Evolutionary conservation across 352 stramenopile genomes (phyloP), one percentile per base, ranked within the genome.

Genomic region (Pythium dissimile): DNA sequence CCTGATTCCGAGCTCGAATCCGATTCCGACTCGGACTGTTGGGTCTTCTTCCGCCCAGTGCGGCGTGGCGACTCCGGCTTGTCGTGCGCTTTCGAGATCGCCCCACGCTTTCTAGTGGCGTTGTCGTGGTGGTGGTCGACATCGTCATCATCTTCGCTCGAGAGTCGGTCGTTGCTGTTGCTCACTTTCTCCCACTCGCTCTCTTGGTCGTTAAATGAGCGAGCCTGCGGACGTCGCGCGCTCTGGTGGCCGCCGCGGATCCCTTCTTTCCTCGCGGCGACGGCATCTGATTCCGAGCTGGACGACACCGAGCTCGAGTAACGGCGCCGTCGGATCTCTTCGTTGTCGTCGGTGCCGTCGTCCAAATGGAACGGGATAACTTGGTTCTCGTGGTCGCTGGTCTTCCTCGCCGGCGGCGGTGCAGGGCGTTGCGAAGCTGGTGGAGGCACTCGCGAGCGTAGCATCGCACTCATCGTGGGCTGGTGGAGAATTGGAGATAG

Each of bases 321-420:
- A 4, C 69, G 66, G 12, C 69, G 66, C 0, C 57, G 69, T 0
- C 66, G 58, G 27, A 77, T 73, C 49, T 75, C 69, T 53, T 71
- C 67, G 34, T 73, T 54, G 35, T 82, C 71, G 11, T 71, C 67
- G 0, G 73, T 75, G 21, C 71, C 73, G 8, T 75, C 69, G 46
- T 86, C 77, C 21, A 85, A 26, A 2, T 69, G 54, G 52, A 88
- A 89, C 6, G 75, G 77, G 8, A 82, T 58, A 23, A 89, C 80
- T 37, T 89, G 77, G 61, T 84, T 87, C 44, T 80, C 49, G 23
- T 31, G 16, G 35, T 54, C 30, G 20, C 52, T 37, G 15, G 11
- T 8, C n/a, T 60, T 56, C 10, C 32, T 24, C 13, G 24, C 15
- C 2, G 42, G 24, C 2, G 26, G 43, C n/a, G 43, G 31, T 26